Base-by-base conservation (phyloP, 306 rosid genomes). In the Dryas alaskensis region DNA sequence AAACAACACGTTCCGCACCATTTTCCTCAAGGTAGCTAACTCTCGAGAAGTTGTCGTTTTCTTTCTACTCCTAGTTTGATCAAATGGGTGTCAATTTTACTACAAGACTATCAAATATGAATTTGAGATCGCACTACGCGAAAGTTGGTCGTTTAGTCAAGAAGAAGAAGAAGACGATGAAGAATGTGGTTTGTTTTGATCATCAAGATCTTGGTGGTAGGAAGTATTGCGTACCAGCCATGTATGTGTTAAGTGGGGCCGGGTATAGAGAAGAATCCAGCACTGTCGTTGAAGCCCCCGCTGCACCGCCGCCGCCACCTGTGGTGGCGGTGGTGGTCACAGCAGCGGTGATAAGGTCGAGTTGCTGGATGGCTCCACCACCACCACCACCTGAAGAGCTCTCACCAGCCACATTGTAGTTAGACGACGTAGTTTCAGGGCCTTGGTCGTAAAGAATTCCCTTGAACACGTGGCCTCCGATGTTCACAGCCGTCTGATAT, bases 181-280 rank as follows among this genome's bases (percentile, higher is more conserved):
- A 59, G 57, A 72, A 72, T 72, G 76, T 46, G 51, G 76, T 59
- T 59, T 46, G 58, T 78, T 10, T 40, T 73, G 72, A 55, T 45
- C 68, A 78, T 87, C 88, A 92, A 82, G 99, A 90, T 89, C 99
- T 90, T 81, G 96, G 97, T 67, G 90, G 97, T 73, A 84, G 90
- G 96, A 92, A 95, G 96, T 92, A 95, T 84, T 95, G 99, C 96
- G 99, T 95, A 88, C 97, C 89, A 74, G 92, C 83, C 86, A 95
- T 88, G 92, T 75, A 95, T 40, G 96, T 64, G 85, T 81, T 92
- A n/a, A 86, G 78, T 6, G 92, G 89, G 76, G 92, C 80, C 14
- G 88, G 81, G 73, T 92, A 92, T 59, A 92, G 69, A 14, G 93
- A 85, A 46, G 90, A 93, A 85, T 92, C 97, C 3, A 87, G 74